Evolutionary conservation across 2,329 filamentous ascomycete species (phyloP).

Genomic region (Epichloe uncinata): DNA sequence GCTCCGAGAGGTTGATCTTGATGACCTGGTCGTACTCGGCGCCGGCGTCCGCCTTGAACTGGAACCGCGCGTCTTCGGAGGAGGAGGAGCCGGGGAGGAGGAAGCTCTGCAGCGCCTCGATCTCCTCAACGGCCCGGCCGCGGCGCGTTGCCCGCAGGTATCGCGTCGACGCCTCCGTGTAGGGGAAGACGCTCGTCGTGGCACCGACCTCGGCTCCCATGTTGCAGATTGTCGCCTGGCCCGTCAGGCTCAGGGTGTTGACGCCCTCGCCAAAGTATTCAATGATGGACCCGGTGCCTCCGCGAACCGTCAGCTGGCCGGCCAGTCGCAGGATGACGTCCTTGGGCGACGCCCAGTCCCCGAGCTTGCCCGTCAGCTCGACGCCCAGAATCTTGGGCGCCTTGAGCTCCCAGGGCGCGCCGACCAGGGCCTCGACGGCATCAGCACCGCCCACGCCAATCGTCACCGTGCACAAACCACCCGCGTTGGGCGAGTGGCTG

Average conservation of each 20-base stretch:
- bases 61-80: constrained; percentile 37
- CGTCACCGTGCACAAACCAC: constrained; percentile 81
- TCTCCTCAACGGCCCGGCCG: constrained; percentile 50
- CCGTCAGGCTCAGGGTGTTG: constrained; percentile 76
- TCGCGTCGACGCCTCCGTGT: constrained; percentile 67
- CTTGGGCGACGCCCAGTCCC: constrained; percentile 87
- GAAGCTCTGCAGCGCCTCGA: constrained; percentile 45
- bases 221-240: constrained; percentile 85
- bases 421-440: constrained; percentile 90
- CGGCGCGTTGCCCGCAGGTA: constrained; percentile 75
- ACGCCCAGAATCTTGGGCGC: constrained; percentile 85
- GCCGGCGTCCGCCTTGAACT: constrained; percentile 63
- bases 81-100: constrained; percentile 21
- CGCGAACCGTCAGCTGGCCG: constrained; percentile 79
- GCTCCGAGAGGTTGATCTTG: constrained; percentile 74
- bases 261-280: constrained; percentile 91
- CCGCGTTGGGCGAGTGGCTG: constrained; percentile 95
- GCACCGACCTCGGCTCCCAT: constrained; percentile 88
- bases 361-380: constrained; percentile 67
- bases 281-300: constrained; percentile 87
- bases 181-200: constrained; percentile 93
- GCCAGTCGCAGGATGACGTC: constrained; percentile 87
- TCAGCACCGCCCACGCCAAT: constrained; percentile 97
- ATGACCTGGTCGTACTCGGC: constrained; percentile 86
- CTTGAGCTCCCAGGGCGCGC: constrained; percentile 95